phyloP scores from a whole-genome alignment of 139 green algal species.

The Picochlorum costavermella region DNA sequence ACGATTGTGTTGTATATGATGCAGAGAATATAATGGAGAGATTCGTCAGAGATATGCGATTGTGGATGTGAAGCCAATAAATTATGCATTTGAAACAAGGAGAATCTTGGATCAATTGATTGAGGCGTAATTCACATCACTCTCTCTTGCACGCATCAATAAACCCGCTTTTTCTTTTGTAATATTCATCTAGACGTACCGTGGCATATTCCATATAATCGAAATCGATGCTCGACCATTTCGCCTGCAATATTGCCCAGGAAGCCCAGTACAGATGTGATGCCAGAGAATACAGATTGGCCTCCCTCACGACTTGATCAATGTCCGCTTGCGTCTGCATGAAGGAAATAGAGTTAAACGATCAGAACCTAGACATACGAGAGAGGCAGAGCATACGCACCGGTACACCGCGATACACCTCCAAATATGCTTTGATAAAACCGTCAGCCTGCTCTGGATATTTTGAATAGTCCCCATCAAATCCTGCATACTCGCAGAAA shows the following conservation, averaged over 20 bases:
- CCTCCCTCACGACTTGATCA: conserved; percentile 42
- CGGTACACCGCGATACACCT: background rate
- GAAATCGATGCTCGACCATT: conserved; percentile 78
- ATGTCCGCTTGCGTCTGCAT: conserved; percentile 18
- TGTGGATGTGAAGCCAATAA: conserved; percentile 28
- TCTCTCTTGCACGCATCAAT: conserved; percentile 14
- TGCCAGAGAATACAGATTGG: conserved; percentile 68
- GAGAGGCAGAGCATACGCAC: background rate
- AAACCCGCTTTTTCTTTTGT: conserved; percentile 48
- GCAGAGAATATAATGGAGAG: conserved; percentile 67
- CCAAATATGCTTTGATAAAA: conserved; percentile 24
- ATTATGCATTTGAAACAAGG: conserved; percentile 41
- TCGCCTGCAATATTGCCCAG: conserved; percentile 74
- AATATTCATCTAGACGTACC: conserved; percentile 61
- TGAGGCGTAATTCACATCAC: background rate
- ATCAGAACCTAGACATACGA: too few species aligned
- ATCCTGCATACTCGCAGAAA: conserved; percentile 95
- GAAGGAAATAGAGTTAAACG: too few species aligned
- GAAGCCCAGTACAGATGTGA: conserved; percentile 91
- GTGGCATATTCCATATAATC: conserved; percentile 72
- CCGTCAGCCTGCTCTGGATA: conserved; percentile 16
- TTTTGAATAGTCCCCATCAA: conserved; percentile 82
- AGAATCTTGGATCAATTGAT: conserved; percentile 26
- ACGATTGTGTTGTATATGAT: background rate
- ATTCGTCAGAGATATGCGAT: conserved; percentile 44